Base-by-base conservation (phyloP, 306 rosid species). In the Acacia acuminata region DNA sequence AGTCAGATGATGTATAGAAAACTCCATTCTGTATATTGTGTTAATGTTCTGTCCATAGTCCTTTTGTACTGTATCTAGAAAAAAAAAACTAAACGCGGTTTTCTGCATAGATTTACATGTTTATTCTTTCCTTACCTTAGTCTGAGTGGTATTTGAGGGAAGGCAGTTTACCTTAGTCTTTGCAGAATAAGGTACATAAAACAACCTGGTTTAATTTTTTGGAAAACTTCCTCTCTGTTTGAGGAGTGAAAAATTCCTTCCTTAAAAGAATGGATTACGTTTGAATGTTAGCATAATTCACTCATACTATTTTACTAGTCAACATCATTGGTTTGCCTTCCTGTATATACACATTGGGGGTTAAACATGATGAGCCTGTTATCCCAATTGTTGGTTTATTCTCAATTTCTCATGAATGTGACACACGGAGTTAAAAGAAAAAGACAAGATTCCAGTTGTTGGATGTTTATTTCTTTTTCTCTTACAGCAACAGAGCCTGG, bases 1-100 rank as follows among this genome's bases (percentile, higher is more conserved):
- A 70, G 17, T 79, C 71, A 16, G 67, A 44, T 61, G 11, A 76
- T 88, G 70, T 30, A 78, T 77, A 81, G 58, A 32, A 43, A 53
- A 55, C 45, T 48, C 30, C 32, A 34, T 66, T 63, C 64, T 87
- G 92, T 87, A 84, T 75, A 89, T 88, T 78, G 78, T 32, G 67
- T 81, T 71, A 71, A 81, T 79, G 38, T 64, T 72, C 40, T 51
- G 68, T 83, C 88, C 81, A 75, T 82, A 79, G 64, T 85, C 82
- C 36, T 79, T 66, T 20, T 84, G 79, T 85, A 79, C 84, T 70
- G 25, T 36, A 25, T 30, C 71, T n/a, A n/a, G 8, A 9, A 71
- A 64, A 77, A 12, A 73, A 50, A 80, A 79, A 38, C 66, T 77
- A 80, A 27, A 55, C 69, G 63, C 24, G 15, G 71, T 79, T 73